Conservation (phyloP, 768 basidiomycete species). For the Leccinum subtestaceum region DNA sequence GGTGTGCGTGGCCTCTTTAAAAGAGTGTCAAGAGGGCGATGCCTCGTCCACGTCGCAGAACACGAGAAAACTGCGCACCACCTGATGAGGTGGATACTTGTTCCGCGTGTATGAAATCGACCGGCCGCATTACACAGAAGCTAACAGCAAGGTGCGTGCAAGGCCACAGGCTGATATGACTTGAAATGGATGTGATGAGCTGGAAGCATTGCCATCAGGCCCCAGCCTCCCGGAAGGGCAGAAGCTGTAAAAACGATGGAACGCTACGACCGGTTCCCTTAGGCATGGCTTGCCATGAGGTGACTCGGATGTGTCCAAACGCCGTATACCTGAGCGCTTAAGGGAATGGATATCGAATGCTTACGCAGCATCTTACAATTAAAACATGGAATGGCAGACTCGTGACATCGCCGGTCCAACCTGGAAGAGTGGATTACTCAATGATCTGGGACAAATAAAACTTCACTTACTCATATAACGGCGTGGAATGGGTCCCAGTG, state of each 20-base stretch:
- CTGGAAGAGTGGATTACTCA: neutral
- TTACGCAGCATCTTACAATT: neutral
- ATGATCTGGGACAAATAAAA: neutral
- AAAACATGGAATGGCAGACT: neutral
- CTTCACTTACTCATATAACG: neutral
- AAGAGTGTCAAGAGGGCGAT: neutral
- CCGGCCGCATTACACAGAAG: neutral
- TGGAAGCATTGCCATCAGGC: neutral
- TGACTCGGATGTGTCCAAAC: neutral
- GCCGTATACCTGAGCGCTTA: neutral
- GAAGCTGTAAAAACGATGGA: neutral
- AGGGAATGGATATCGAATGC: neutral
- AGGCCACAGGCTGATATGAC: neutral
- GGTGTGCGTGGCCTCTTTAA: neutral
- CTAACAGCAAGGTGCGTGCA: neutral
- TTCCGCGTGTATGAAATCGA: neutral
- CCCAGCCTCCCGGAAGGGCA: neutral
- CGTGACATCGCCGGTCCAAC: neutral
- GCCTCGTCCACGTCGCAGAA: neutral
- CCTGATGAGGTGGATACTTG: neutral
- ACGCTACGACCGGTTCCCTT: too few species aligned
- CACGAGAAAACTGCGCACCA: neutral
- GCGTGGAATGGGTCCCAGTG: neutral
- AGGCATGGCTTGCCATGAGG: neutral
- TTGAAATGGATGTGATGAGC: neutral